Percentiles rank a stretch among this genome's conserved stretches.
Conservation (phyloP, 2,329 filamentous ascomycete genomes). For the Colletotrichum destructivum region DNA sequence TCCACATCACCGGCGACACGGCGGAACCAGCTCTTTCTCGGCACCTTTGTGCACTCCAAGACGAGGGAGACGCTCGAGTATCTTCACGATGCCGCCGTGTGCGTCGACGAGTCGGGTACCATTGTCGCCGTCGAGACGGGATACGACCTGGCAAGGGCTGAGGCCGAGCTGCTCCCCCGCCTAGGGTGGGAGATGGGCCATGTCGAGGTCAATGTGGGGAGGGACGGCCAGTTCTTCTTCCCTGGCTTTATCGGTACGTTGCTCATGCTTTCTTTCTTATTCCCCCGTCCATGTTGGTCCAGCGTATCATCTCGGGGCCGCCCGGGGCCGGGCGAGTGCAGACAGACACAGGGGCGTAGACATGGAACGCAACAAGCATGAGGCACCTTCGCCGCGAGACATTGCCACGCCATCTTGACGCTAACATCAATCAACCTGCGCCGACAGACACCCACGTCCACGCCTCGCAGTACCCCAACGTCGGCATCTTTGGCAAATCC, state of each 20-base stretch:
- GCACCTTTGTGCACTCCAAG: conserved; percentile 70
- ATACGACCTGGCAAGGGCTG: conserved; percentile 50
- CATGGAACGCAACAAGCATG: background rate
- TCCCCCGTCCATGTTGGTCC: background rate
- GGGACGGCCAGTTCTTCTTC: conserved; percentile 81
- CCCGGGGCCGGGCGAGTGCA: background rate
- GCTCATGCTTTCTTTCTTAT: background rate
- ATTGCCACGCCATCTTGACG: background rate
- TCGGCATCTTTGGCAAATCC: conserved; percentile 92
- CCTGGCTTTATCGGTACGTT: conserved; percentile 82
- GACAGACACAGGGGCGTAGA: background rate
- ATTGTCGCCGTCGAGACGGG: conserved; percentile 65
- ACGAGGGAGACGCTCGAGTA: conserved; percentile 64
- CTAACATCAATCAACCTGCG: conserved; percentile 1
- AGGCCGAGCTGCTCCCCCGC: conserved; percentile 53
- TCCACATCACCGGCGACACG: background rate
- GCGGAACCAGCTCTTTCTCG: conserved; percentile 64
- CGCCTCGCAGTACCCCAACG: conserved; percentile 94
- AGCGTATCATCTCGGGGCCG: background rate
- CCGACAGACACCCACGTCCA: conserved; percentile 91
- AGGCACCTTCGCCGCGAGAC: background rate
- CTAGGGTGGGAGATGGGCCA: conserved; percentile 62
- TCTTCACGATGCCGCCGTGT: conserved; percentile 65
- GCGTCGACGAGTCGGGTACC: conserved; percentile 64
- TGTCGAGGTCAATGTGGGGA: conserved; percentile 54